Percentiles rank a stretch among this genome's conserved stretches.
These are phyloP conservation scores for Dicorynia guianensis DNA, from an alignment of 306 rosid species.

Conservation along the genomic window DNA sequence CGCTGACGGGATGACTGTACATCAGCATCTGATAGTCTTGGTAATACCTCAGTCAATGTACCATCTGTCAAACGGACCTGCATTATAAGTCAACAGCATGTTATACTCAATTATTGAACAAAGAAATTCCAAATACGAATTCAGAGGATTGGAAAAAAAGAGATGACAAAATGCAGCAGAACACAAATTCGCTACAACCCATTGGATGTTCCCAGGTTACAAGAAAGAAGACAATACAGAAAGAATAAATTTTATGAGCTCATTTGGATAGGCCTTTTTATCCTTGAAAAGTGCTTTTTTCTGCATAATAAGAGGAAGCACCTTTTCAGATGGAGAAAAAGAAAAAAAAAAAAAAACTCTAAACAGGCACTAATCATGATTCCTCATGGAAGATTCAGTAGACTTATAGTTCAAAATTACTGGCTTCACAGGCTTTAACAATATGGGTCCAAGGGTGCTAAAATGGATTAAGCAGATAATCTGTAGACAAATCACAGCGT, in stretches of 20 bases:
- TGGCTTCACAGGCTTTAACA: conserved; percentile 24
- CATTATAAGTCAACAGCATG: conserved; percentile 39
- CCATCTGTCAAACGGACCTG: conserved; percentile 78
- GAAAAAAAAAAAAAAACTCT: too few relatives aligned
- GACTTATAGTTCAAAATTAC: conserved; percentile 3
- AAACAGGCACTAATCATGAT: not conserved
- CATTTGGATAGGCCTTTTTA: too few relatives aligned
- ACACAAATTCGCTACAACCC: conserved; percentile 12
- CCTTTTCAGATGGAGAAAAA: too few relatives aligned
- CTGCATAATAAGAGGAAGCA: too few relatives aligned
- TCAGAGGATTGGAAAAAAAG: not conserved
- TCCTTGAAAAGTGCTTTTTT: too few relatives aligned
- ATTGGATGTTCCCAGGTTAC: conserved; percentile 12
- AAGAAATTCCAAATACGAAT: conserved; percentile 30
- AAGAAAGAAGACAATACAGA: conserved; percentile 24
- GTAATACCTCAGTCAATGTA: conserved; percentile 60
- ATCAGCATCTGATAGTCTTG: conserved; percentile 78
- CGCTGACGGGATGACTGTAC: conserved; percentile 78
- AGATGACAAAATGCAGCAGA: conserved; percentile 23
- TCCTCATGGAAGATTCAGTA: conserved; percentile 20
- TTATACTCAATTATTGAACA: conserved; percentile 23
- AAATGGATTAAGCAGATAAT: conserved; percentile 6
- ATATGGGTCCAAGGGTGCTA: not conserved
- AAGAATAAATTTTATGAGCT: conserved; percentile 12
- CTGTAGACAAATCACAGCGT: conserved; percentile 3